A percentile compares a stretch with the other conserved stretches of the same genome.
Conservation (phyloP, 1,284 basidiomycete genomes). For the Limonomyces culmigenus region DNA sequence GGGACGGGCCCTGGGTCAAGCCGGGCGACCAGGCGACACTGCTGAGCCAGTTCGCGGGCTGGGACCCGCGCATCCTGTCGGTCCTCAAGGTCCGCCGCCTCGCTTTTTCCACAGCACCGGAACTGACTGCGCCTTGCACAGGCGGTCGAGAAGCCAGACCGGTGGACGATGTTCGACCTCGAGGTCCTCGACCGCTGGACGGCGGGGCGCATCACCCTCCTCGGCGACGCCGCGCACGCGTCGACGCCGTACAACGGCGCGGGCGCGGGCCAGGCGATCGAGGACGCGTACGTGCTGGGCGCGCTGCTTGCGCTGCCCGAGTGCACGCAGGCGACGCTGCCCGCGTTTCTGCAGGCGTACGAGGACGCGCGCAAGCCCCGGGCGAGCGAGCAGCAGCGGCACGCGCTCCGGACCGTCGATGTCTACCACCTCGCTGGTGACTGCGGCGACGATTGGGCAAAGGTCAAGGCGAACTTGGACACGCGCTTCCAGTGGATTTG, state of each 20-base stretch:
- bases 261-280: constrained; percentile 45
- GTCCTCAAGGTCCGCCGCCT: constrained; percentile 12
- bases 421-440: constrained; percentile 22
- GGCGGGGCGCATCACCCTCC: constrained; percentile 28
- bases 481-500: constrained; percentile 30
- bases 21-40: constrained; percentile 25
- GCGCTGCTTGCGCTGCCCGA: constrained; percentile 28
- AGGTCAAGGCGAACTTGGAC: constrained; percentile 16
- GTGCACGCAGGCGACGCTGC: constrained; percentile 15
- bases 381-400: constrained; percentile 15
- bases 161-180: constrained; percentile 42
- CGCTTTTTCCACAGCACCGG: too few species aligned
- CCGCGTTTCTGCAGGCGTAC: constrained; percentile 32
- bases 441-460: constrained; percentile 10
- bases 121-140: not conserved
- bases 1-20: constrained; percentile 27
- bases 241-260: constrained; percentile 37
- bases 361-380: constrained; percentile 24
- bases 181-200: constrained; percentile 23
- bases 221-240: constrained; percentile 46
- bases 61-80: constrained; percentile 26
- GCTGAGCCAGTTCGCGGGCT: constrained; percentile 26
- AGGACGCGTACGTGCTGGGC: constrained; percentile 36
- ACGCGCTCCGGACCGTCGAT: constrained; percentile 5
- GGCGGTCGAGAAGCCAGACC: constrained; percentile 26